Evolutionary conservation across 2,329 filamentous ascomycete genomes (phyloP), one percentile per base, ranked within the genome.

Genomic region (Tolypocladium sp.): DNA sequence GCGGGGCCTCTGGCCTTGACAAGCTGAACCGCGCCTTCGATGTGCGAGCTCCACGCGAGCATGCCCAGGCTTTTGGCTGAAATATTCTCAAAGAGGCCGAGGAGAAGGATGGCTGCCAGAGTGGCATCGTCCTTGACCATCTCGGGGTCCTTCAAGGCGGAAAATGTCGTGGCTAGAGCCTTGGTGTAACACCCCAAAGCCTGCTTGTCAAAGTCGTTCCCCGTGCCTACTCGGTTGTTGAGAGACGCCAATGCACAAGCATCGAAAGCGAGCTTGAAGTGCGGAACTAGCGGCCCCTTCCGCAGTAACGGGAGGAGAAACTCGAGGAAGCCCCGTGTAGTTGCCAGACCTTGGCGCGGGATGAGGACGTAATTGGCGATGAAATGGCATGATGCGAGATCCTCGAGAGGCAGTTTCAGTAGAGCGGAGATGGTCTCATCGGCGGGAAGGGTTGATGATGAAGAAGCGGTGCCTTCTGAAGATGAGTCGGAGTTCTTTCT

Each of bases 11-110:
- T 77, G 7, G 79, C 76, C 66, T 81, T 82, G 59, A 84, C 81
- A 2, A 86, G 72, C 62, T 83, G 79, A 35, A 86, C 78, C 35
- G 84, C 84, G 2, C 83, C 84, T 61, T 85, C 81, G n/a, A 82
- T 78, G 63, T 86, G 84, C 4, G 82, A 83, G 10, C 82, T 82
- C 84, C 84, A 87, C 1, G 82, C 81, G 58, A 79, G 71, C 66
- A 80, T 78, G 41, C 77, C 80, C 55, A 81, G 70, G 59, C 79
- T 77, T 59, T 78, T 80, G n/a, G 80, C 79, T 0, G 78, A 79
- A 56, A 86, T 83, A 58, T 77, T 82, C 71, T 87, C 84, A 60
- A 83, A 87, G 35, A 86, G 72, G 1, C 82, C 80, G 37, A 87
- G 69, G 59, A 87, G 69, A 40, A 87, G 69, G 20, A 86, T 82